These are phyloP conservation scores for Neofusicoccum laricinum DNA, from an alignment of 2,329 filamentous ascomycete species.

Conservation along the genomic window DNA sequence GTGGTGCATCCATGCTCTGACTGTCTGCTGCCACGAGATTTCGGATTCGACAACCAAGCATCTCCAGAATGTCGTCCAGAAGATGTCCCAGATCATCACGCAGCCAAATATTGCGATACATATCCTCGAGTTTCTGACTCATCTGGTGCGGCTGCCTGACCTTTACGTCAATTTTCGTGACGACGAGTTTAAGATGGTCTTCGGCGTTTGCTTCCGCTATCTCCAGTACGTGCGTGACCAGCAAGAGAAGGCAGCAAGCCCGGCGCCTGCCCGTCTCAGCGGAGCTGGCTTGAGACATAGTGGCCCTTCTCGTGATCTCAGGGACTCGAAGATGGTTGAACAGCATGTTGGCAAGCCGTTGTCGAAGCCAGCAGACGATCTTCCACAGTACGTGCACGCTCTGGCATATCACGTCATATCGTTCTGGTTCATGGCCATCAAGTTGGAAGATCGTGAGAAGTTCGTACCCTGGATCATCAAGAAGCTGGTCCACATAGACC, in stretches of 20 bases:
- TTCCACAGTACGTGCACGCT: conserved; percentile 91
- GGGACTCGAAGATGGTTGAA: conserved; percentile 13
- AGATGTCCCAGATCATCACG: conserved; percentile 95
- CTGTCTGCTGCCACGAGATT: conserved; percentile 92
- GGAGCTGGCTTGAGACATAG: conserved; percentile 42
- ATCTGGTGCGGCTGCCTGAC: conserved; percentile 77
- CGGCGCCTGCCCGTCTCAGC: conserved; percentile 29
- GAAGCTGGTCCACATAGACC: conserved; percentile 74
- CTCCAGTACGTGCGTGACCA: conserved; percentile 80
- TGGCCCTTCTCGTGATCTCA: conserved; percentile 40
- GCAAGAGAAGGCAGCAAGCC: conserved; percentile 37
- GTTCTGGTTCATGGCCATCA: conserved; percentile 93
- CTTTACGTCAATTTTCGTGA: conserved; percentile 86
- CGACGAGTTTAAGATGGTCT: conserved; percentile 90
- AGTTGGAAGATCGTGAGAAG: conserved; percentile 75
- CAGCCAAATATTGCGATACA: conserved; percentile 89
- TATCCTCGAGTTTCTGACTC: conserved; percentile 91
- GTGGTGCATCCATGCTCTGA: conserved; percentile 89
- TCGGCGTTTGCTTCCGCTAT: conserved; percentile 92
- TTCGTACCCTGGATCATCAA: conserved; percentile 89
- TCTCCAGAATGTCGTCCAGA: conserved; percentile 80
- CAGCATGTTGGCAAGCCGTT: conserved; percentile 11
- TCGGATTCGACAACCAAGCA: conserved; percentile 83
- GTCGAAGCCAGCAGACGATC: conserved; percentile 60
- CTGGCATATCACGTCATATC: conserved; percentile 93